Evolutionary conservation across 2,329 filamentous ascomycete species (phyloP), one percentile per base, ranked within the genome.

Genomic region (Ceratocystiopsis minuta): DNA sequence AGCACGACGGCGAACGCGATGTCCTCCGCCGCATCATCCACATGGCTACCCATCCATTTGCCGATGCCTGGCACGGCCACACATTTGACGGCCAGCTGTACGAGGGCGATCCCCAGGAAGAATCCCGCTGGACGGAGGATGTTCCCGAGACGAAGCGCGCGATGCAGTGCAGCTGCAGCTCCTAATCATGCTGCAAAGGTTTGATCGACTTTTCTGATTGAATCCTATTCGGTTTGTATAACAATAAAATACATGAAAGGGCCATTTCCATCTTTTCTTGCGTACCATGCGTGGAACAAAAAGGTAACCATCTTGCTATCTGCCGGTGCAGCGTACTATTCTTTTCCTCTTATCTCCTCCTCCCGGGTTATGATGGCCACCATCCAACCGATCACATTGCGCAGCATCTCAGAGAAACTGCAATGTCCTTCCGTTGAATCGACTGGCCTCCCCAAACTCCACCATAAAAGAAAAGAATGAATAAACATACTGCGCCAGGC

Each of bases 81-180:
- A 57, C 56, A 18, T 62, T 70, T 36, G 59, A 69, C 3, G 60
- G 64, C 37, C 53, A 67, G 52, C 59, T 60, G 48, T 65, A 71
- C 65, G 50, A 65, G 44, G 71, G 74, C 43, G 65, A 90, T 48
- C 63, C 62, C 41, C 73, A 75, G 15, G 83, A 94, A 55, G 88
- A 94, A 57, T 68, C 78, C 51, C 68, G 87, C 48, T 93, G 84
- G 66, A 84, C 78, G 51, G 80, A 82, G 2, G 86, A 95, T 60
- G 84, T 93, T 42, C 88, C 88, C 0, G 75, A 71, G 55, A 68
- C 68, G 37, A 75, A 78, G 59, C 72, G 84, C 50, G 82, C 81
- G 32, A 76, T 94, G 72, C 88, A 95, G 64, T 96, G 90, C 58
- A 93, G 84, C 56, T 98, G 90, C 61, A 94, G 85, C 57, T 95